Evolutionary conservation across 148 eudicot species (phyloP).

Genomic region (Selenicereus undatus): DNA sequence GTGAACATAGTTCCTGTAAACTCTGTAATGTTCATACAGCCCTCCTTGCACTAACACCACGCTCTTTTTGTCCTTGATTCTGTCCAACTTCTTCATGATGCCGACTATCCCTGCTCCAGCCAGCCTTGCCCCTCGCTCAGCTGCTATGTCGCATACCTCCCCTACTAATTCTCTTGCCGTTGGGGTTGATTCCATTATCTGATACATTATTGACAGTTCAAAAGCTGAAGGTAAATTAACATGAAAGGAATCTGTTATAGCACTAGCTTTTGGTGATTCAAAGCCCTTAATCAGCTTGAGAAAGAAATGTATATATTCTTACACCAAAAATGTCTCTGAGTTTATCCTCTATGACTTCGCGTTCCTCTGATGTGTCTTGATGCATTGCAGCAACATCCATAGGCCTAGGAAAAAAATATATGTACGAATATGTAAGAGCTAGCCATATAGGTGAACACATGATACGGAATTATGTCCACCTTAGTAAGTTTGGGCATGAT

Average conservation of each 20-base stretch:
- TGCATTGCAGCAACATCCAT: constrained; percentile 66
- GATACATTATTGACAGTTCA: background rate
- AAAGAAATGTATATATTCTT: background rate
- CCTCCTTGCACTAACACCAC: constrained; percentile 15
- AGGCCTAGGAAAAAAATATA: constrained; percentile 24
- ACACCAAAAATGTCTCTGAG: constrained; percentile 28
- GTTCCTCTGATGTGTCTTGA: constrained; percentile 61
- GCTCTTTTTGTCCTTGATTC: constrained; percentile 33
- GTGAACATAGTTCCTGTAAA: constrained; percentile 46
- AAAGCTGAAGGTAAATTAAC: too few species aligned
- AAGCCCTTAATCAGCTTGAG: background rate
- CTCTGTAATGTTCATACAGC: constrained; percentile 21
- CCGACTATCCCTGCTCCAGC: constrained; percentile 55
- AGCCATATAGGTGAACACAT: too few species aligned
- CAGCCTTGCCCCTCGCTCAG: constrained; percentile 51
- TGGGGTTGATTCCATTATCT: constrained; percentile 1
- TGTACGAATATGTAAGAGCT: background rate
- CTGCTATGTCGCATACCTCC: constrained; percentile 49
- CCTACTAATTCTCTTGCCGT: constrained; percentile 19
- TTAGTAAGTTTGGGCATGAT: constrained; percentile 33
- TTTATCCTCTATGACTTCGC: constrained; percentile 43
- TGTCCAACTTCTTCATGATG: constrained; percentile 41
- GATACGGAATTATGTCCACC: constrained; percentile 17
- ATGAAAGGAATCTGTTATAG: too few species aligned
- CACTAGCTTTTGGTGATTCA: too few species aligned